Evolutionary conservation across 768 basidiomycete species (phyloP).

Genomic region (Kwoniella bestiolae): DNA sequence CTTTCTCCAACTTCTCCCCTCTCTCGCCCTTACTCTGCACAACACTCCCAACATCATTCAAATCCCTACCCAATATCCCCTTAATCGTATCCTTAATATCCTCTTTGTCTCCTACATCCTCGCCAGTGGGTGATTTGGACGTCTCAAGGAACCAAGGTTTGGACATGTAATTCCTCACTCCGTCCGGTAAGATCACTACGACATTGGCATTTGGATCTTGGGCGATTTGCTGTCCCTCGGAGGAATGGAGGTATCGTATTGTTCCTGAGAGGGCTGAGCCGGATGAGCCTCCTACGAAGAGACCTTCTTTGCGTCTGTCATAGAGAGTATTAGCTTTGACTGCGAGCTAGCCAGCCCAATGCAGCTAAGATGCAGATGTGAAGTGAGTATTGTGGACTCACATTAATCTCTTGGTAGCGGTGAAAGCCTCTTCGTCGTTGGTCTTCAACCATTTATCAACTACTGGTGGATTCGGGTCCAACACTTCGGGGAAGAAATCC

Average conservation of each 20-base stretch:
- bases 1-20: slow-evolving; percentile 17
- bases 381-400: slow-evolving; percentile 26
- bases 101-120: slow-evolving; percentile 9
- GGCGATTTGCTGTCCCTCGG: slow-evolving; percentile 65
- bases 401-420: slow-evolving; percentile 74
- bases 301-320: slow-evolving; percentile 70
- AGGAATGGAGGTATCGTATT: slow-evolving; percentile 73
- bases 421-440: slow-evolving; percentile 77
- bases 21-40: not conserved
- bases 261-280: slow-evolving; percentile 83
- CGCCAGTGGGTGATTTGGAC: slow-evolving; percentile 5
- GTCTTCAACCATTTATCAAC: slow-evolving; percentile 80
- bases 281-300: slow-evolving; percentile 91
- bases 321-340: not conserved
- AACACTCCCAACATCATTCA: slow-evolving; percentile 29
- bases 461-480: slow-evolving; percentile 65
- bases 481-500: slow-evolving; percentile 87
- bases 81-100: slow-evolving; percentile 30
- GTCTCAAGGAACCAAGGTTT: slow-evolving; percentile 82
- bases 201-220: slow-evolving; percentile 79
- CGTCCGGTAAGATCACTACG: slow-evolving; percentile 85
- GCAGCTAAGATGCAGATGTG: too few species aligned
- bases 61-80: slow-evolving; percentile 36
- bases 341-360: too few species aligned
- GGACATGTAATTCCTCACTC: slow-evolving; percentile 92